phyloP scores from a whole-genome alignment of 192 early-diverging fungal genomes.

The Linderina pennispora region DNA sequence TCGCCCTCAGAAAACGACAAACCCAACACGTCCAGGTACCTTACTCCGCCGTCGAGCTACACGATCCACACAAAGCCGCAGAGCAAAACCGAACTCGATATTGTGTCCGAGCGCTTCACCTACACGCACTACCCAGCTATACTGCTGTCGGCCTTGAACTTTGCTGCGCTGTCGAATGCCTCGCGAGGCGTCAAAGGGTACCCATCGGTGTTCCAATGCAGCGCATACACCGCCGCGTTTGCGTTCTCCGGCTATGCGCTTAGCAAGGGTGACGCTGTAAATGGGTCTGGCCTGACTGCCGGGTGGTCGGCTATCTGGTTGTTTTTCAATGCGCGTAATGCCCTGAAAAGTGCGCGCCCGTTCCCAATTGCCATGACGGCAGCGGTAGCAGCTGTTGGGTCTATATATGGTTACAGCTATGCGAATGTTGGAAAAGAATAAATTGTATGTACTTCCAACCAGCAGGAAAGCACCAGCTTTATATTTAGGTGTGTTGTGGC shows the following conservation, averaged over 20 bases:
- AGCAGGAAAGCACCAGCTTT: no score
- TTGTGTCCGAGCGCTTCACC: not conserved
- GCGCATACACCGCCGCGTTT: slow-evolving; percentile 27
- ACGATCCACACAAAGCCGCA: slow-evolving; percentile 10
- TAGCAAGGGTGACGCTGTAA: slow-evolving; percentile 20
- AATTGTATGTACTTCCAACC: not conserved
- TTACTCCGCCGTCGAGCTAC: slow-evolving; percentile 37
- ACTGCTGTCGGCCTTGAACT: slow-evolving; percentile 14
- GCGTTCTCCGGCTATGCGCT: slow-evolving; percentile 27
- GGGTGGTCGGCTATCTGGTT: slow-evolving; percentile 41
- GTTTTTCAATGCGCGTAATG: slow-evolving; percentile 41
- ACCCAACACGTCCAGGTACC: no score
- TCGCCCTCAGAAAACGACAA: no score
- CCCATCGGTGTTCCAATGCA: slow-evolving; percentile 37
- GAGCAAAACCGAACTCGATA: slow-evolving; percentile 1
- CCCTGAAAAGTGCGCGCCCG: slow-evolving; percentile 3
- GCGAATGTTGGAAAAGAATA: slow-evolving; percentile 1
- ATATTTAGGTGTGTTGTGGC: no score
- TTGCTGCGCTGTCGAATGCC: slow-evolving; percentile 6
- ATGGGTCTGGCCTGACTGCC: slow-evolving; percentile 29
- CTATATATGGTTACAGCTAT: slow-evolving; percentile 30
- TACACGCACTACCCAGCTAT: slow-evolving; percentile 15
- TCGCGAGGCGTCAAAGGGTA: slow-evolving; percentile 13
- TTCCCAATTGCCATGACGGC: slow-evolving; percentile 22
- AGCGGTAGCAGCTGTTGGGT: slow-evolving; percentile 12